Base-by-base conservation (phyloP, 2,329 filamentous ascomycete species). In the Hypoxylon sp. region DNA sequence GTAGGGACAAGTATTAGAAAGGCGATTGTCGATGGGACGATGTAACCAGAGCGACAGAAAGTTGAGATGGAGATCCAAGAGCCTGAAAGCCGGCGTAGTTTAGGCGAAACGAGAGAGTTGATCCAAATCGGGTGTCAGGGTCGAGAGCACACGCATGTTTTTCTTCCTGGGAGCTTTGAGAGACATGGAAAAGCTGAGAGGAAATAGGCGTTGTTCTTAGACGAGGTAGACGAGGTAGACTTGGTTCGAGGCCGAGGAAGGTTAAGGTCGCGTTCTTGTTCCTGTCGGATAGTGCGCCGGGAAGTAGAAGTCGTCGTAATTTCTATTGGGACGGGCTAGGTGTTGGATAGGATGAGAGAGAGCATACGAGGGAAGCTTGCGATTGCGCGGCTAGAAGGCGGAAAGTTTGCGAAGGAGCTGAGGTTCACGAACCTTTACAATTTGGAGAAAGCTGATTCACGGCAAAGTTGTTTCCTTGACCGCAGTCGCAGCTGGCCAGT, bases 111-210 rank as follows among this genome's bases (percentile, higher is more conserved):
- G 40, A 23, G 49, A 52, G 41, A 40, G 21, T 46, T 53, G 57
- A 59, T 64, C 62, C 55, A 66, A 64, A 48, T 26, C 48, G 47
- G 55, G 24, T 18, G 40, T 46, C 35, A 31, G 38, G 26, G 29
- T 38, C 21, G 46, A 42, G 46, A 40, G 29, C 52, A 31, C 35
- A 29, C 61, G 56, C 58, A 66, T 63, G 31, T 21, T 57, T 45
- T 37, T n/a, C n/a, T n/a, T n/a, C n/a, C 54, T 41, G 42, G 37
- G 47, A 45, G 18, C 29, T 15, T 17, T 17, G 7, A 18, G 29
- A 53, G 51, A 37, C 55, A 62, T 55, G 24, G 35, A 58, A 33
- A 35, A 35, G 31, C 35, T 13, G 40, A 26, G 9, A 15, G 18
- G 18, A n/a, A 13, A 11, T 18, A 47, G 33, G 38, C 7, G 9